phyloP scores from a whole-genome alignment of 139 green algal species.

The Chlorella sp. region DNA sequence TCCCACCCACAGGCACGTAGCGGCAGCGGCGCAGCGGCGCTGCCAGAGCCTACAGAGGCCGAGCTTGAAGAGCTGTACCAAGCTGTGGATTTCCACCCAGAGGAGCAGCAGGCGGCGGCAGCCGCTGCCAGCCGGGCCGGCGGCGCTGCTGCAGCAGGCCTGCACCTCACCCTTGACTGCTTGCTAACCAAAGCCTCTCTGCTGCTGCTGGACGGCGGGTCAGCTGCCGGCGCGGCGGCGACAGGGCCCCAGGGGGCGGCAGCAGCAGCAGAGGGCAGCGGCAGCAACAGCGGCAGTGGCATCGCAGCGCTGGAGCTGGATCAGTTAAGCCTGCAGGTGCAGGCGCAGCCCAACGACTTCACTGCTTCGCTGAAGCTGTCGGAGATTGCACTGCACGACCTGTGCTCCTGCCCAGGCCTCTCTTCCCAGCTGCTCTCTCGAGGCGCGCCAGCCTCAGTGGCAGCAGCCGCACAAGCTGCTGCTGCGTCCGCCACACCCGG shows the following conservation, averaged over 20 bases:
- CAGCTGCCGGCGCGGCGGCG: no score
- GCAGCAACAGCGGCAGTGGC: neutral
- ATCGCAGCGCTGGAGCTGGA: constrained; percentile 19
- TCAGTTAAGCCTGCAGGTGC: neutral
- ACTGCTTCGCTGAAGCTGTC: neutral
- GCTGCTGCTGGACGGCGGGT: constrained; percentile 27
- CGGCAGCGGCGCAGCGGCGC: neutral
- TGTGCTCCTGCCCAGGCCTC: constrained; percentile 8
- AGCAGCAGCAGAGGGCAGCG: neutral
- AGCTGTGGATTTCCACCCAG: constrained; percentile 52
- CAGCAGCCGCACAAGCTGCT: neutral
- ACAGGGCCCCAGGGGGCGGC: neutral
- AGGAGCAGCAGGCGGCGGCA: constrained; percentile 20
- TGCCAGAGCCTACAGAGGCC: constrained; percentile 40
- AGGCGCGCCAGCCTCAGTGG: neutral
- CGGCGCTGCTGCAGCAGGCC: neutral
- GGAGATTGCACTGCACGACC: constrained; percentile 31
- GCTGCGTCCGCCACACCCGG: neutral
- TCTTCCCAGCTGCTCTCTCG: neutral
- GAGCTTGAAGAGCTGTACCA: constrained; percentile 56
- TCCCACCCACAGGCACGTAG: neutral
- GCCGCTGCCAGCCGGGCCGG: neutral
- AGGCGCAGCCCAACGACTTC: neutral
- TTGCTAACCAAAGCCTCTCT: constrained; percentile 5
- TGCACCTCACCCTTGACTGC: constrained; percentile 33